phyloP scores from a whole-genome alignment of 2,329 filamentous ascomycete genomes.

The Fusarium odoratissimum region DNA sequence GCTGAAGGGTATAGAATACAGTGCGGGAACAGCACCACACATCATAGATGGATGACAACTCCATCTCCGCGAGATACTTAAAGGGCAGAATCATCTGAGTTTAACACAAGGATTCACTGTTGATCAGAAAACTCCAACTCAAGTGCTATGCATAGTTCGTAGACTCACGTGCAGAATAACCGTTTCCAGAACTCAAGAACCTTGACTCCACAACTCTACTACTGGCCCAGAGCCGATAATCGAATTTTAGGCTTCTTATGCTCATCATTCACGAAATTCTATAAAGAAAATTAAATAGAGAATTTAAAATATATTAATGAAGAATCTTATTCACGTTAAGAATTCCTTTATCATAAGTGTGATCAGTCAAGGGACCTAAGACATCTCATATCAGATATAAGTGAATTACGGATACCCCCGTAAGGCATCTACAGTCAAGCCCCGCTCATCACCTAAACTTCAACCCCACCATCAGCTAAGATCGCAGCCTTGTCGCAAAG shows the following conservation, averaged over 20 bases:
- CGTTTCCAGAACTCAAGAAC: background rate
- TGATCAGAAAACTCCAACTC: background rate
- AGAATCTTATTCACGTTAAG: background rate
- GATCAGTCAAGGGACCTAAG: background rate
- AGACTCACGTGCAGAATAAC: conserved; percentile 1
- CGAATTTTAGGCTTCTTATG: background rate
- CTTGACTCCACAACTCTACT: background rate
- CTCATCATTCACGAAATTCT: background rate
- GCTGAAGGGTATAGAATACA: background rate
- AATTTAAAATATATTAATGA: background rate
- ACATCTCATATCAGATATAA: background rate
- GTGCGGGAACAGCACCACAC: background rate
- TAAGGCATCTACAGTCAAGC: conserved; percentile 21
- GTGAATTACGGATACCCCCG: background rate
- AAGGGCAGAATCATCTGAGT: background rate
- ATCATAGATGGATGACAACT: background rate
- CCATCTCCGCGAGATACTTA: background rate
- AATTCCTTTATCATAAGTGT: background rate
- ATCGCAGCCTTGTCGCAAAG: conserved; percentile 45
- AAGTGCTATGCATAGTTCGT: background rate
- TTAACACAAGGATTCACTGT: background rate
- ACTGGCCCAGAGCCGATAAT: background rate
- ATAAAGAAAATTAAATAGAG: background rate
- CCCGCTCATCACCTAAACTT: conserved; percentile 28
- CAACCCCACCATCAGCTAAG: conserved; percentile 42